Percentiles rank a stretch among this genome's conserved stretches.
These are phyloP conservation scores for Penicillium frequentans DNA, from an alignment of 2,329 filamentous ascomycete species.

Conservation along the genomic window DNA sequence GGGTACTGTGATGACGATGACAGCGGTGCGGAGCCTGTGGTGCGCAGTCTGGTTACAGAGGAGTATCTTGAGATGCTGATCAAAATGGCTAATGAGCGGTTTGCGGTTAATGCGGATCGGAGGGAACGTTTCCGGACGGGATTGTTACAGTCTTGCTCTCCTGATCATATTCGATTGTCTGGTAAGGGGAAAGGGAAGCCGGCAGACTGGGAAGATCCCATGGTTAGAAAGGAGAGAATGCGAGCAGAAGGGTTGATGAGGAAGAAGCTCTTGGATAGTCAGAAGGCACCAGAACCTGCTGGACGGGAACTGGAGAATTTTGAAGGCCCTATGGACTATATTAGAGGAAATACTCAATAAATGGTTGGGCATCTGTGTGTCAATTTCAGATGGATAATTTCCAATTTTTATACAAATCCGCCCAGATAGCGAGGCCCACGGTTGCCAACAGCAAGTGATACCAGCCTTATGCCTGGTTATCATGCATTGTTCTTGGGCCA, in stretches of 20 bases:
- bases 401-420: too few species aligned
- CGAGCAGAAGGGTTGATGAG: conserved; percentile 41
- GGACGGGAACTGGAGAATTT: conserved; percentile 16
- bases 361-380: too few species aligned
- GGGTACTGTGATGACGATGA: conserved; percentile 52
- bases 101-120: conserved; percentile 40
- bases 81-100: conserved; percentile 66
- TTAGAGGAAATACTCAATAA: too few species aligned
- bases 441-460: too few species aligned
- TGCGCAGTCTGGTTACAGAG: conserved; percentile 53
- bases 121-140: conserved; percentile 38
- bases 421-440: too few species aligned
- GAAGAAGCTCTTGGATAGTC: conserved; percentile 27
- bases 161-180: not conserved
- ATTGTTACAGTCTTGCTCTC: conserved; percentile 27
- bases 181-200: conserved; percentile 17
- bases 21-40: conserved; percentile 35
- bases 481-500: not conserved
- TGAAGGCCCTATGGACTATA: too few species aligned
- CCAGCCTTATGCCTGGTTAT: not conserved
- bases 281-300: conserved; percentile 9
- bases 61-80: conserved; percentile 68
- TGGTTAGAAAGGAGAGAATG: conserved; percentile 40
- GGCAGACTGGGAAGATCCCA: conserved; percentile 40
- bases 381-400: too few species aligned